Conservation (phyloP, 1,284 basidiomycete genomes). For the Mixia osmundae region DNA sequence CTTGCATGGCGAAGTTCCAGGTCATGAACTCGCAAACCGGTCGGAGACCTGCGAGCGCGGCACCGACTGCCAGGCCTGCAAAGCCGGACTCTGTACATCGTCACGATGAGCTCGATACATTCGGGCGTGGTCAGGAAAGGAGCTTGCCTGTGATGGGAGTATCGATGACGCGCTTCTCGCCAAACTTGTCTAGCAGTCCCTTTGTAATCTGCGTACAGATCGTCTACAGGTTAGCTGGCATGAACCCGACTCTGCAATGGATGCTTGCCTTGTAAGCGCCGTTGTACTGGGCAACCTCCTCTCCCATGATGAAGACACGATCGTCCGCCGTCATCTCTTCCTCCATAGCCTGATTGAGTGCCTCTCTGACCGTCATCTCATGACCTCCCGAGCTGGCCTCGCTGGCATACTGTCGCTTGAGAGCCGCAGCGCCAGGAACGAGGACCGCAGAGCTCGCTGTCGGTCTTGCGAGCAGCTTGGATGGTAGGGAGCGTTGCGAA, state of each 20-base stretch:
- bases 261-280: conserved; percentile 81
- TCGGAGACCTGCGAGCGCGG: conserved; percentile 76
- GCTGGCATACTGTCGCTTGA: too few species aligned
- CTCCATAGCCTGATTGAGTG: conserved; percentile 94
- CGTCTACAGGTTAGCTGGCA: too few species aligned
- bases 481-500: too few species aligned
- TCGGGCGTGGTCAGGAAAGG: neutral
- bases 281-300: conserved; percentile 99
- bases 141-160: conserved; percentile 19
- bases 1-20: conserved; percentile 57
- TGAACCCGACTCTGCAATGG: too few species aligned
- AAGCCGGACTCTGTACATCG: conserved; percentile 63
- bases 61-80: conserved; percentile 83
- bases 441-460: too few species aligned
- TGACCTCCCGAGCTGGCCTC: too few species aligned
- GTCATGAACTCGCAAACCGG: conserved; percentile 99
- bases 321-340: conserved; percentile 98
- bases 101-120: neutral
- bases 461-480: too few species aligned
- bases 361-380: conserved; percentile 98
- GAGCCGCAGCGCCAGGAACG: too few species aligned
- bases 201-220: conserved; percentile 50
- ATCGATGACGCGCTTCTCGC: conserved; percentile 94
- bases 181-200: conserved; percentile 96
- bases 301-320: conserved; percentile 83